phyloP scores from a whole-genome alignment of 805 yeast genomes.

The Phaffomyces opuntiae region DNA sequence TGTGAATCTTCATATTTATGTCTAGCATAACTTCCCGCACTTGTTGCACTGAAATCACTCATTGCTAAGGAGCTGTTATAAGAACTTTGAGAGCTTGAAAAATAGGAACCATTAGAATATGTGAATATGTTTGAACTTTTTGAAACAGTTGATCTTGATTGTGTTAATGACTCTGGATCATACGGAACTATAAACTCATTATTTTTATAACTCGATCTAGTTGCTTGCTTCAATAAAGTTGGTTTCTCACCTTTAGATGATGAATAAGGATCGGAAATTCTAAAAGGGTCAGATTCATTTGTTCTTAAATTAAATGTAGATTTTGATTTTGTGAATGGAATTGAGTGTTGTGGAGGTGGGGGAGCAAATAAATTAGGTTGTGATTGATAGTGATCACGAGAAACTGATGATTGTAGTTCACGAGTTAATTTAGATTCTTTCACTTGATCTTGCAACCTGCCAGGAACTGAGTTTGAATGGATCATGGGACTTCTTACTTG shows the following conservation, averaged over 20 bases:
- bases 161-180: conserved; percentile 25
- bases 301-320: conserved; percentile 16
- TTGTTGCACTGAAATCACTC: conserved; percentile 77
- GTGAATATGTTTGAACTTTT: conserved; percentile 21
- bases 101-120: conserved; percentile 37
- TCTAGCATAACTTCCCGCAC: conserved; percentile 79
- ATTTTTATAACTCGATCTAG: conserved; percentile 5
- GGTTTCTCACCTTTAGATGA: conserved; percentile 3
- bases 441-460: conserved; percentile 9
- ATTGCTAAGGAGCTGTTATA: conserved; percentile 35
- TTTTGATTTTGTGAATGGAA: conserved; percentile 17
- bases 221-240: conserved; percentile 9
- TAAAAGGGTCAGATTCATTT: neutral
- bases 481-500: conserved; percentile 8
- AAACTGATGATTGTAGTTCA: neutral
- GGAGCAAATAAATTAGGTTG: conserved; percentile 14
- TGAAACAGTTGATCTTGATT: conserved; percentile 20
- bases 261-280: conserved; percentile 12
- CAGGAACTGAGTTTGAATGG: conserved; percentile 21
- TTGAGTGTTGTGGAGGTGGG: conserved; percentile 18
- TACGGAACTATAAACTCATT: conserved; percentile 24
- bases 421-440: neutral
- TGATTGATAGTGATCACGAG: neutral
- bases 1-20: conserved; percentile 47
- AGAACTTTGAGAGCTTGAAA: conserved; percentile 41